Evolutionary conservation across 2,329 filamentous ascomycete species (phyloP), one percentile per base, ranked within the genome.

Genomic region (Davidsoniella neocaledoniae): DNA sequence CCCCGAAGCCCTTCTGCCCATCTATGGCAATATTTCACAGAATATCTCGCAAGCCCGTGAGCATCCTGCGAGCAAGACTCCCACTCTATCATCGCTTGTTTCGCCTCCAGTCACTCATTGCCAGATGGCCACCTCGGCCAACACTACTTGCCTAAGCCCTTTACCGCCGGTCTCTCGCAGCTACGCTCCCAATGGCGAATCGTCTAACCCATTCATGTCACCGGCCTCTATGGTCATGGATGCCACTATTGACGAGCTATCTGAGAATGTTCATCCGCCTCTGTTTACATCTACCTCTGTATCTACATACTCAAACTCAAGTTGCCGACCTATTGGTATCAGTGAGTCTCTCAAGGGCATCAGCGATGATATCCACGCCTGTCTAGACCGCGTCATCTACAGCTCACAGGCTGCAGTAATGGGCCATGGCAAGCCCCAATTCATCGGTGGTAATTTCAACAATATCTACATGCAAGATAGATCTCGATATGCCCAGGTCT

Each of bases 101-200:
- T 52, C 50, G 12, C 50, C 50, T 8, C 50, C 50, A 14, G 50
- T 52, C n/a, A 25, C 48, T 19, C 50, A 52, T 16, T 46, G 44
- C 16, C 46, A 43, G 29, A 48, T 52, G 33, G 50, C 50, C 7
- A 14, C 40, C 21, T 33, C 44, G 3, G 39, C 40, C 9, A 40
- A 39, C 19, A 39, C 42, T 33, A 23, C 37, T 21, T 45, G 48
- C 29, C 19, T 48, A 12, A 52, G 50, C 12, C 50, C 50, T 2
- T 41, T 41, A 10, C 50, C 50, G 17, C 4, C 42, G 16, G 33
- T 40, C 10, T 17, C n/a, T 36, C 43, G 21, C 16, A 44, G 26
- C 41, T 52, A 48, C 21, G 19, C 29, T 10, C 4, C 40, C 9
- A 48, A 40, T 23, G 40, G 26, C 4, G 29, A 41, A 25, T 48